A percentile compares a stretch with the other conserved stretches of the same genome.
Conservation (phyloP, 495 filamentous ascomycete species). For the Articulospora tetracladia region DNA sequence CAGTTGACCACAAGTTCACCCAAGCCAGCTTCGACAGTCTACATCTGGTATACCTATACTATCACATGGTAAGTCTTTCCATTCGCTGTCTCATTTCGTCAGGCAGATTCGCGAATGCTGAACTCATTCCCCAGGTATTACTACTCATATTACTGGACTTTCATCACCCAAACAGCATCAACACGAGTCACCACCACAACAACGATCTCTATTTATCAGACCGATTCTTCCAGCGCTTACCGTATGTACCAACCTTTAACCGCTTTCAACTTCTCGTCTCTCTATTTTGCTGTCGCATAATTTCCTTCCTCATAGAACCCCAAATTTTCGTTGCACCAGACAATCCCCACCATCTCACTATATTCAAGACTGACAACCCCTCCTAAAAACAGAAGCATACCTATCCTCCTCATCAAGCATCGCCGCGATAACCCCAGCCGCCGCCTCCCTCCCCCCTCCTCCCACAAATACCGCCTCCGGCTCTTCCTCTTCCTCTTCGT, state of each 20-base stretch:
- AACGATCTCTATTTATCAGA: not conserved
- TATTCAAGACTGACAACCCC: too few species aligned
- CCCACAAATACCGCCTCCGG: not conserved
- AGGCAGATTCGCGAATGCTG: not conserved
- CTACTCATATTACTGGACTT: slow-evolving; percentile 2
- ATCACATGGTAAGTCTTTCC: slow-evolving; percentile 3
- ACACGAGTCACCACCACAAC: not conserved
- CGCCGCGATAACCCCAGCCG: not conserved
- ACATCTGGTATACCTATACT: slow-evolving; percentile 2
- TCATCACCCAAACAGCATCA: not conserved
- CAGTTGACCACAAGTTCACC: not conserved
- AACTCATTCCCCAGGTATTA: slow-evolving; percentile 5
- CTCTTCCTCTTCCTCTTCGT: not conserved
- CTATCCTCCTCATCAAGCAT: not conserved
- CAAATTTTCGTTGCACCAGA: too few species aligned
- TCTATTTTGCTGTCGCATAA: not conserved
- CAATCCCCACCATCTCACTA: too few species aligned
- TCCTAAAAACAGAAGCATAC: not conserved
- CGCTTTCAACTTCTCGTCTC: not conserved
- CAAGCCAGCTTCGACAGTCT: not conserved
- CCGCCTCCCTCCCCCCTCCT: not conserved
- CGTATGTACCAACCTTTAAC: not conserved
- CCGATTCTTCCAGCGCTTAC: not conserved
- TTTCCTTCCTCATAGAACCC: not conserved
- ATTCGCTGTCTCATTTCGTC: not conserved